Conservation (phyloP, 345 rosid genomes). For the Pistacia integerrima region DNA sequence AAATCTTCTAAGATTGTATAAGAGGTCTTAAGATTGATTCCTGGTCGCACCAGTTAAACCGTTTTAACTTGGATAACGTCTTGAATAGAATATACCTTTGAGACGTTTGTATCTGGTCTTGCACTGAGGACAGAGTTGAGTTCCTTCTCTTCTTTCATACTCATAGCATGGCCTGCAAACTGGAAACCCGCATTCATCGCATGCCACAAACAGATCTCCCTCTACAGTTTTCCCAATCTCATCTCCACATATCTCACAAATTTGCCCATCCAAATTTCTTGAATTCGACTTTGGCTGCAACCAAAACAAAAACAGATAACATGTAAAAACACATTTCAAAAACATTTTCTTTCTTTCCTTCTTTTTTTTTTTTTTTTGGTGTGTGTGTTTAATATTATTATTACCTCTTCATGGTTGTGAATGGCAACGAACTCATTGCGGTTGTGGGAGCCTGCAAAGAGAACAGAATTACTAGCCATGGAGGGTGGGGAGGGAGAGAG, state of each 20-base stretch:
- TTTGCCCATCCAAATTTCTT: slow-evolving; percentile 87
- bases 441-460: slow-evolving; percentile 97
- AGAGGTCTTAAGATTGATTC: no score
- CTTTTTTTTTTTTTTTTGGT: no score
- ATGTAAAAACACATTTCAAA: no score
- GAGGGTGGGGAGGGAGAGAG: slow-evolving; percentile 1
- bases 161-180: slow-evolving; percentile 95
- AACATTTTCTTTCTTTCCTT: no score
- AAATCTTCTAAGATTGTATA: no score
- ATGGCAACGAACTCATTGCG: slow-evolving; percentile 98
- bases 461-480: slow-evolving; percentile 94
- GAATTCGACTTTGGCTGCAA: slow-evolving; percentile 68
- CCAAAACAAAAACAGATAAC: background rate
- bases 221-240: slow-evolving; percentile 74
- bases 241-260: slow-evolving; percentile 93
- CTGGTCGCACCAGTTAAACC: no score
- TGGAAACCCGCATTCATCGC: slow-evolving; percentile 97
- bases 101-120: slow-evolving; percentile 96
- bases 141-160: slow-evolving; percentile 95
- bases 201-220: slow-evolving; percentile 93
- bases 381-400: background rate
- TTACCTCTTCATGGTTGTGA: slow-evolving; percentile 93
- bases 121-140: slow-evolving; percentile 91
- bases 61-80: no score
- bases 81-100: slow-evolving; percentile 46